phyloP scores from a whole-genome alignment of 2,329 filamentous ascomycete genomes.

The Phaeosphaeria sp. region DNA sequence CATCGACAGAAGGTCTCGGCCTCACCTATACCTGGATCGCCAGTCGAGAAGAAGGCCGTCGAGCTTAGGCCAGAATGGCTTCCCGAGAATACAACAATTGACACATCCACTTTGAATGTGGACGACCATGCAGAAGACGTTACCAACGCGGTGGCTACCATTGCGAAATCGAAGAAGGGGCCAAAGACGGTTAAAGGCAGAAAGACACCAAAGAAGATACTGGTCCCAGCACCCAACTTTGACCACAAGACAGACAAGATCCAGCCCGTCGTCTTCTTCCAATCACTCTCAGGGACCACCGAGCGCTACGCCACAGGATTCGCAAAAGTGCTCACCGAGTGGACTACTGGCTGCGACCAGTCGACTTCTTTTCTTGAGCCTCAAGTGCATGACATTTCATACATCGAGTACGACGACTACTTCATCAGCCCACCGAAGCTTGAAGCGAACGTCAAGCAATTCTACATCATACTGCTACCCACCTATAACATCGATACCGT shows the following conservation, averaged over 20 bases:
- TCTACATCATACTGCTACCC: constrained; percentile 86
- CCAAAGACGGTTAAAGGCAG: constrained; percentile 50
- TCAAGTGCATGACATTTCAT: constrained; percentile 76
- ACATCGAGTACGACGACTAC: constrained; percentile 91
- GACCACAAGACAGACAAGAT: constrained; percentile 55
- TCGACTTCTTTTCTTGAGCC: constrained; percentile 60
- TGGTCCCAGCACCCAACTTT: constrained; percentile 25
- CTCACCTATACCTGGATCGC: constrained; percentile 41
- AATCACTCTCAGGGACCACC: constrained; percentile 84
- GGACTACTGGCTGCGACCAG: constrained; percentile 40
- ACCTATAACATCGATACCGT: constrained; percentile 96
- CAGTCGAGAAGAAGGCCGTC: constrained; percentile 38
- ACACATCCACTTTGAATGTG: constrained; percentile 24
- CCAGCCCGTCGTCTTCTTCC: constrained; percentile 85
- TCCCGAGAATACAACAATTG: constrained; percentile 39
- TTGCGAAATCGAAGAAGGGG: constrained; percentile 34
- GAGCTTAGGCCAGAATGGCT: constrained; percentile 45
- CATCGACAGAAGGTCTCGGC: constrained; percentile 35
- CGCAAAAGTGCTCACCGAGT: constrained; percentile 59
- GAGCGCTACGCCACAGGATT: constrained; percentile 74
- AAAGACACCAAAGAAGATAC: constrained; percentile 29
- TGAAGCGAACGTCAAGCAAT: constrained; percentile 63
- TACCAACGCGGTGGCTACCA: constrained; percentile 20
- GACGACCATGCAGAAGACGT: constrained; percentile 41
- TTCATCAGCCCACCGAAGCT: constrained; percentile 78